Conservation (phyloP, 2,329 filamentous ascomycete species). For the Botrytis medusae region DNA sequence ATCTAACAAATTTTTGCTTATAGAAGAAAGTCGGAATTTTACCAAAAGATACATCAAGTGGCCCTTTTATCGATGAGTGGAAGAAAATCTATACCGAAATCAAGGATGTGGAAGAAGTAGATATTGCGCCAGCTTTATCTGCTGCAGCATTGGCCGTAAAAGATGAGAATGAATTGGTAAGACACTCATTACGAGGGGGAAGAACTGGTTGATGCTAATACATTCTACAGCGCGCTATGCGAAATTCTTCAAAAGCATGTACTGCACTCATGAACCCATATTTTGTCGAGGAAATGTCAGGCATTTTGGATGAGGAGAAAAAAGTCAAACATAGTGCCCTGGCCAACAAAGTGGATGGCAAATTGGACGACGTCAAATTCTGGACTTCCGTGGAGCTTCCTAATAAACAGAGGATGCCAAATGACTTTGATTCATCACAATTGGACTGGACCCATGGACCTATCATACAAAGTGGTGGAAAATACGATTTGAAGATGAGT, state of each 20-base stretch:
- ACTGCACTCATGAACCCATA: constrained; percentile 94
- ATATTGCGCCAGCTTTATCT: constrained; percentile 80
- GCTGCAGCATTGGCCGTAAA: constrained; percentile 85
- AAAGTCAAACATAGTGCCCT: constrained; percentile 89
- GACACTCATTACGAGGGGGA: constrained; percentile 22
- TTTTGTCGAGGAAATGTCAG: constrained; percentile 98
- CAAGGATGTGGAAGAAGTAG: constrained; percentile 85
- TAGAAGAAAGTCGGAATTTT: constrained; percentile 89
- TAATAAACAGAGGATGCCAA: constrained; percentile 72
- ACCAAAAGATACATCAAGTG: constrained; percentile 78
- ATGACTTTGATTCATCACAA: constrained; percentile 82
- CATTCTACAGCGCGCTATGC: constrained; percentile 69
- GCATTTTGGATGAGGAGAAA: constrained; percentile 92
- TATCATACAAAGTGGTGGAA: constrained; percentile 90
- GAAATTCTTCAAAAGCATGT: constrained; percentile 90
- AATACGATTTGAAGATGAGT: constrained; percentile 84
- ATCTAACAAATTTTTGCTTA: constrained; percentile 24
- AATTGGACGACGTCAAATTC: constrained; percentile 91
- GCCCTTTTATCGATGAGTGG: constrained; percentile 96
- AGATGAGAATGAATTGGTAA: constrained; percentile 83
- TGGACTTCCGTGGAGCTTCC: constrained; percentile 77
- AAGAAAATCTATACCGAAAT: constrained; percentile 76
- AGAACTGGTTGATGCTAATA: constrained; percentile 17
- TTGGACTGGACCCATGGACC: constrained; percentile 94
- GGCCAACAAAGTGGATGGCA: constrained; percentile 83